Base-by-base conservation (phyloP, 805 yeast genomes). In the Isabelozyma rhagii region DNA sequence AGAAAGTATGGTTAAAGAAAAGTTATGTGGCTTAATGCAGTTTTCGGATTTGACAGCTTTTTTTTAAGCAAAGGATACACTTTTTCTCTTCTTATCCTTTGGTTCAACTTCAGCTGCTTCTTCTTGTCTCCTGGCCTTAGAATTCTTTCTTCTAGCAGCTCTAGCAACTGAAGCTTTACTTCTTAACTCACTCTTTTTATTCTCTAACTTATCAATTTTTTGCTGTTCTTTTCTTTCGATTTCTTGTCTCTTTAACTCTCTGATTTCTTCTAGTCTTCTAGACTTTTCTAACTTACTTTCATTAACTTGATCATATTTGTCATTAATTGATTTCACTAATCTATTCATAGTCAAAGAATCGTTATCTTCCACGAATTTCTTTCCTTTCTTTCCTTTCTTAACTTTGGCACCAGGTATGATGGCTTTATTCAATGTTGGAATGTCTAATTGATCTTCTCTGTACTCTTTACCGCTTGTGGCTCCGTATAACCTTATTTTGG, bases 221-320 rank as follows among this genome's bases (percentile, higher is more conserved):
- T 72, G 82, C 47, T 79, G 79, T 59, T 93, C 97, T 63, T 85
- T 87, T 64, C 86, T 75, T 64, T 93, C 97, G 55, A 93, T 81
- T 66, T 94, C 98, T 68, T 85, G 78, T 61, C 89, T 82, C 72
- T 87, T 89, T 55, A 90, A 74, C 42, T 90, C 97, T 62, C 99
- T 80, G 51, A 93, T 81, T 58, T 89, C 96, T 67, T 93, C 97
- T 44, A 94, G 75, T 67, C 96, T 84, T 62, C 89, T 82, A 0
- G 96, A 85, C 63, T 89, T 89, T 63, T 93, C 99, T 49, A 94
- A 74, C 68, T 91, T 94, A 57, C 96, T 87, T 61, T 92, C 97
- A 58, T 86, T 84, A 8, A 82, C 80, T 41, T 81, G 78, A 53
- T 93, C 97, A 55, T 84, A 78, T 52, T 85, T 81, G 62, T 91